Evolutionary conservation across 371 early-diverging fungal genomes (phyloP), one percentile per base, ranked within the genome.

Genomic region (Apophysomyces trapeziformis): DNA sequence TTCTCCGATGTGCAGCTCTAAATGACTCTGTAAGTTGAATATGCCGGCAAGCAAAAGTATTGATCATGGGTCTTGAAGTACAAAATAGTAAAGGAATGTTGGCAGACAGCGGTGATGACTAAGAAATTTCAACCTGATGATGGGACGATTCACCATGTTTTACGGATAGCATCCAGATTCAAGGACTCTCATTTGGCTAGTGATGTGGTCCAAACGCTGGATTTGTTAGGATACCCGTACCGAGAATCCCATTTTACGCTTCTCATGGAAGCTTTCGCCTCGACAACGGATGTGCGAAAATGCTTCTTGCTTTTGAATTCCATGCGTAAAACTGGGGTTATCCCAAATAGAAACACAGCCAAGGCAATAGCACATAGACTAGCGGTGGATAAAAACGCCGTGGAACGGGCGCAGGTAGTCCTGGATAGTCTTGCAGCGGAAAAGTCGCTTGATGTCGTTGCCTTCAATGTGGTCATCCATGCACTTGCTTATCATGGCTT

Each of bases 221-320:
- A 78, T 4, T 66, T 67, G 4, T 47, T 60, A 9, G 88, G 83
- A 11, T 81, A 77, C 56, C 68, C 77, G 0, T 78, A 86, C 39
- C 66, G 72, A 9, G 89, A 88, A 41, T 72, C 71, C 6, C 91
- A 92, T 59, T 84, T 90, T 68, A 82, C 83, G 41, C 83, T 89
- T 12, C 63, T 93, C n/a, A 68, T 92, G 6, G 88, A 89, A 38
- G 80, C 92, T 4, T 90, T 87, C 68, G 77, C 89, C 0, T 67
- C 72, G 1, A 73, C 75, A 12, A 64, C 67, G 5, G 85, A 87
- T 61, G 82, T 86, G 71, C 77, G 77, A 43, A 73, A 71, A 13
- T 87, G 89, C 2, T 83, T 93, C 68, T 71, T 76, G 39, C 79
- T 88, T 39, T 70, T 92, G 4, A 61, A 74, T 8, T 69, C 80